Conservation (phyloP, 2,329 filamentous ascomycete species). For the Phoma sp. region DNA sequence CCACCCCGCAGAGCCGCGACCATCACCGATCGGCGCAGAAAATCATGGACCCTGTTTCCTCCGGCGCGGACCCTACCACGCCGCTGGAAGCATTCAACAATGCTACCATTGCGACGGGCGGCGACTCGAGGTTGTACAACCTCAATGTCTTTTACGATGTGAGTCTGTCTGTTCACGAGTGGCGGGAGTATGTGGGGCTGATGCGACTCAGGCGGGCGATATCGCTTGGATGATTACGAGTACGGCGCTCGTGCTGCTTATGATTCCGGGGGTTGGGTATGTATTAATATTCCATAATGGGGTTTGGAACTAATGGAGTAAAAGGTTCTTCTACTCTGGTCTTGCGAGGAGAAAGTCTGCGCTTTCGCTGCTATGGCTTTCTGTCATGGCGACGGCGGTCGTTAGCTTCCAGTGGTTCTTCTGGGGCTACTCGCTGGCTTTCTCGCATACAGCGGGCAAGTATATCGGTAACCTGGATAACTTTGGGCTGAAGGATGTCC, state of each 20-base stretch:
- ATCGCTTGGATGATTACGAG: constrained; percentile 81
- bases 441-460: constrained; percentile 76
- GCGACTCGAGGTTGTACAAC: constrained; percentile 70
- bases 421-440: constrained; percentile 86
- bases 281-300: too few species aligned
- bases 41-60: constrained; percentile 39
- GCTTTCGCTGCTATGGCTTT: constrained; percentile 83
- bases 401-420: constrained; percentile 95
- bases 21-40: not conserved
- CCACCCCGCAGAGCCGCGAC: not conserved
- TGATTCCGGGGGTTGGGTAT: constrained; percentile 87
- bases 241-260: constrained; percentile 82
- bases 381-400: constrained; percentile 79
- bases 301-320: too few species aligned
- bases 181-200: constrained; percentile 30
- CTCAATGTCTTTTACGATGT: constrained; percentile 87
- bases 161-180: constrained; percentile 38
- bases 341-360: constrained; percentile 89
- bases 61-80: constrained; percentile 38
- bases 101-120: constrained; percentile 68
- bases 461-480: constrained; percentile 82
- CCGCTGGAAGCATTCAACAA: constrained; percentile 56
- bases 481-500: constrained; percentile 78
- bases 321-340: constrained; percentile 89
- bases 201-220: constrained; percentile 69